Evolutionary conservation across 23 red algal genomes (phyloP).

Genomic region (Agarophyton chilense): DNA sequence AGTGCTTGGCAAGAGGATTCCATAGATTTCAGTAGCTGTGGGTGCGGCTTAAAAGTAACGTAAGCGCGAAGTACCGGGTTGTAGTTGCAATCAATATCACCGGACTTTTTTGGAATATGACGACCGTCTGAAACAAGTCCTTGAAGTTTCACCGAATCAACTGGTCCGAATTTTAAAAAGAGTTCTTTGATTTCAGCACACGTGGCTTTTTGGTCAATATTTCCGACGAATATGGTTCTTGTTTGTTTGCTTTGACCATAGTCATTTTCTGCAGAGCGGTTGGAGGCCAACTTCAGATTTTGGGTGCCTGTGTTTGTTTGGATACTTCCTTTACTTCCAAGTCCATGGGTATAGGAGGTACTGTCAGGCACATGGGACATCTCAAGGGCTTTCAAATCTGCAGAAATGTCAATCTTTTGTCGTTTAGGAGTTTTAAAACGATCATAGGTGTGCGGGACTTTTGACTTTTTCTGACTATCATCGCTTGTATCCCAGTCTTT

Average conservation of each 20-base stretch:
- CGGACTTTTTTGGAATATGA: conserved; percentile 64
- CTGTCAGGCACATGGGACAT: background rate
- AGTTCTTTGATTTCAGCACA: conserved; percentile 74
- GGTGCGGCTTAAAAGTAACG: conserved; percentile 69
- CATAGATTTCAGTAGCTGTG: conserved; percentile 28
- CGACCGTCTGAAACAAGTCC: conserved; percentile 55
- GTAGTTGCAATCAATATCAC: conserved; percentile 43
- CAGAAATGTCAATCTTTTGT: background rate
- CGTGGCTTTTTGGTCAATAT: conserved; percentile 57
- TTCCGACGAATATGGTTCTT: conserved; percentile 90
- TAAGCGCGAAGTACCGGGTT: conserved; percentile 74
- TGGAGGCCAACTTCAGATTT: background rate
- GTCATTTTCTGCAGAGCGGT: conserved; percentile 28
- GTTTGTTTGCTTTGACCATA: conserved; percentile 11
- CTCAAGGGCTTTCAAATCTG: background rate
- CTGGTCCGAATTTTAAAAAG: conserved; percentile 63
- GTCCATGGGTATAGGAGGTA: too few relatives aligned
- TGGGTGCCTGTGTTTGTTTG: background rate
- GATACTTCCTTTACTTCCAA: too few relatives aligned
- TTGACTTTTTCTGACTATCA: background rate
- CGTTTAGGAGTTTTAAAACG: background rate
- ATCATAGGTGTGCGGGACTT: background rate
- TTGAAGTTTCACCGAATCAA: conserved; percentile 81
- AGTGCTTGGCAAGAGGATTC: background rate
- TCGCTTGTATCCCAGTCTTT: too few relatives aligned